phyloP scores from a whole-genome alignment of 768 basidiomycete species.

The Kwoniella shandongensis region DNA sequence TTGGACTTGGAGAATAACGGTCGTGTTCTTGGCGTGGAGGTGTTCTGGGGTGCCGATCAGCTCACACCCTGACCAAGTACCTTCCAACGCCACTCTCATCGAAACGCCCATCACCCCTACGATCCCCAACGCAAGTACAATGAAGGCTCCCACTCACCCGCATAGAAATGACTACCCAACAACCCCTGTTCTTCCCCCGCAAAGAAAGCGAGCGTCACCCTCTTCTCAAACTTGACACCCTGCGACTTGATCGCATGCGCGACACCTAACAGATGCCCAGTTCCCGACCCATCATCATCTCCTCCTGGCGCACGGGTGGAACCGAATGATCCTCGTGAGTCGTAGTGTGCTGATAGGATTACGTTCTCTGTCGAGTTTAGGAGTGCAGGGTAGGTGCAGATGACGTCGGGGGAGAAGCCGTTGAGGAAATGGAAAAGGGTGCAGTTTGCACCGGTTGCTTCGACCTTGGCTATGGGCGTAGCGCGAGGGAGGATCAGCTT shows the following conservation, averaged over 20 bases:
- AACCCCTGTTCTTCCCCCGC: slow-evolving; percentile 92
- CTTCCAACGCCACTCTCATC: neutral
- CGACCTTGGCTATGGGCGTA: slow-evolving; percentile 55
- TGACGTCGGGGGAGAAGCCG: slow-evolving; percentile 82
- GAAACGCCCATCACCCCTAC: too few species aligned
- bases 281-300: slow-evolving; percentile 67
- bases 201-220: slow-evolving; percentile 78
- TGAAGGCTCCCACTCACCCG: slow-evolving; percentile 61
- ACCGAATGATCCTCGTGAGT: slow-evolving; percentile 87
- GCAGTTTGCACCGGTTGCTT: slow-evolving; percentile 74
- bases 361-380: slow-evolving; percentile 63
- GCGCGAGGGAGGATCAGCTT: too few species aligned
- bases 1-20: slow-evolving; percentile 80
- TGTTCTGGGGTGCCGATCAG: slow-evolving; percentile 56
- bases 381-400: slow-evolving; percentile 69
- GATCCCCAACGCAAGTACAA: neutral
- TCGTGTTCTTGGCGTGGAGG: slow-evolving; percentile 62
- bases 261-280: slow-evolving; percentile 73
- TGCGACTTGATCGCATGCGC: slow-evolving; percentile 70
- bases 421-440: slow-evolving; percentile 64
- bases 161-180: slow-evolving; percentile 73
- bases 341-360: slow-evolving; percentile 82
- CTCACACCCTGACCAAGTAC: neutral
- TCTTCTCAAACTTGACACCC: slow-evolving; percentile 68
- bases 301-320: slow-evolving; percentile 66